These are phyloP conservation scores for Corynascus novoguineensis DNA, from an alignment of 495 filamentous ascomycete species.

Conservation along the genomic window DNA sequence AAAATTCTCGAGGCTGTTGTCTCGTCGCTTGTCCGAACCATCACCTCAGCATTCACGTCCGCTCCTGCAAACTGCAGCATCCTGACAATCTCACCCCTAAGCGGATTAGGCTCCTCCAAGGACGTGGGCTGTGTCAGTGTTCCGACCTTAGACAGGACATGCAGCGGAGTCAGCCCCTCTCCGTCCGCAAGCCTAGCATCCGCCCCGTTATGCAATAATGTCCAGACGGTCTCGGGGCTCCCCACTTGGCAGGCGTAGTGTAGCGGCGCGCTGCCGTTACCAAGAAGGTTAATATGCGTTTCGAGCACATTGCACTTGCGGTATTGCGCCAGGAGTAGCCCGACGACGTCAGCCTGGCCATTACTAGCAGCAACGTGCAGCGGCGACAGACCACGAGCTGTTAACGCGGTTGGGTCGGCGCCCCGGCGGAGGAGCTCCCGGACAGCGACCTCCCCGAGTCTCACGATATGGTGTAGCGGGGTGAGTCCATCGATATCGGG, in stretches of 20 bases:
- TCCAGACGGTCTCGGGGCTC: constrained; percentile 2
- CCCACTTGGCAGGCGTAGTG: constrained; percentile 21
- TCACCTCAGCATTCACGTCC: constrained; percentile 3
- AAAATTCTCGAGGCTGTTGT: neutral
- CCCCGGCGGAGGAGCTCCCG: neutral
- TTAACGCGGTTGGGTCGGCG: neutral
- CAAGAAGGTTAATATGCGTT: constrained; percentile 11
- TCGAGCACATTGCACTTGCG: neutral
- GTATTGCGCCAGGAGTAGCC: neutral
- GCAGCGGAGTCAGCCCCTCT: constrained; percentile 15
- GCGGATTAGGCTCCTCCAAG: neutral
- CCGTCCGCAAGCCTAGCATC: constrained; percentile 11
- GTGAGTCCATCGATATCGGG: neutral
- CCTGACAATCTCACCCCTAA: neutral
- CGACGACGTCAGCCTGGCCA: neutral
- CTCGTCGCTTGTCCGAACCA: neutral
- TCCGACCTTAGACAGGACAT: neutral
- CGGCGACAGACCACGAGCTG: neutral
- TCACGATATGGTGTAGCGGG: neutral
- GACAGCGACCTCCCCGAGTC: neutral
- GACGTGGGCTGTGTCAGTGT: too few species aligned
- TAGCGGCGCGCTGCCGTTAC: constrained; percentile 23
- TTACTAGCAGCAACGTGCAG: neutral
- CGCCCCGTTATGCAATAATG: constrained; percentile 18
- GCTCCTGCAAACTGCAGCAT: constrained; percentile 1